Base-by-base conservation (phyloP, 2,329 filamentous ascomycete genomes). In the Juglanconis sp. region DNA sequence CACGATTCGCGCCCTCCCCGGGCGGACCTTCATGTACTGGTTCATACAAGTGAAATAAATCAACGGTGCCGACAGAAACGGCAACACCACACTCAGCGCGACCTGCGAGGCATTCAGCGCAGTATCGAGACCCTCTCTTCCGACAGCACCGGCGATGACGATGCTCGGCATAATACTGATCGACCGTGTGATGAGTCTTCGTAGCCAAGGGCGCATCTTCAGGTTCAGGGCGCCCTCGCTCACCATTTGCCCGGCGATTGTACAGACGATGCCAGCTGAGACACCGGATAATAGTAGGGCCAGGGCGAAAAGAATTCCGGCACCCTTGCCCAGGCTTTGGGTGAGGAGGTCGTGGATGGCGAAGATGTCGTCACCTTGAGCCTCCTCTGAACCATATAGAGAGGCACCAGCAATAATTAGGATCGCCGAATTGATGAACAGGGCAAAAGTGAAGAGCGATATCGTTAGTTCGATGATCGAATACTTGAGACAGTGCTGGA, bases 241-340 rank as follows among this genome's bases (percentile, higher is more conserved):
- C 30, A 96, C 88, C 87, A 96, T 95, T 72, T 96, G 92, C 0
- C 92, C 92, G 0, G 92, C 85, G 66, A 96, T 95, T 1, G 92
- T 96, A 76, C 92, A 96, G 2, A 96, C 88, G 40, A 96, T 91
- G 5, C 92, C 92, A 0, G 92, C 92, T 0, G 87, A 91, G 11
- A 91, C 83, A 8, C 92, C 92, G 0, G 89, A 93, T 0, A 96
- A 83, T 0, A 96, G 81, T 1, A 96, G 77, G 0, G 92, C 91
- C 2, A 96, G 78, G 0, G 91, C 91, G 65, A 96, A 96, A n/a
- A 96, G 79, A 3, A 89, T 90, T 1, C 91, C 92, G 0, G 91
- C 92, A 0, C 84, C 89, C 0, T 87, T 86, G 0, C 89, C 86
- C 55, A 96, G 85, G 57, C 85, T 88, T 0, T 73, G 68, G 0